Evolutionary conservation across 306 rosid genomes (phyloP).

Genomic region (Erythrophleum fordii): DNA sequence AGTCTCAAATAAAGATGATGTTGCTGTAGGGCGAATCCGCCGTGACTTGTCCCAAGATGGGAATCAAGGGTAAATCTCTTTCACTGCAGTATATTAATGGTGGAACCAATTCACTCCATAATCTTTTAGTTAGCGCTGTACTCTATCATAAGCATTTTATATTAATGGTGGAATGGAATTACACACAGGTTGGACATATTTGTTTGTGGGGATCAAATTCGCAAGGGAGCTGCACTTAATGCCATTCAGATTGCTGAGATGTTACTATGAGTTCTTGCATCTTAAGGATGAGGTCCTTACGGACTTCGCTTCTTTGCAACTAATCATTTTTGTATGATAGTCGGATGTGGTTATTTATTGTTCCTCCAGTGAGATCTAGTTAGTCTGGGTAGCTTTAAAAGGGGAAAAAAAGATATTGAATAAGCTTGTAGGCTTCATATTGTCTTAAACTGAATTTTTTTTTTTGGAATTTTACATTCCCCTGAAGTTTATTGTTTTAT

Average conservation of each 20-base stretch:
- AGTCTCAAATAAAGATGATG: conserved; percentile 91
- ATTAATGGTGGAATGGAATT: conserved; percentile 35
- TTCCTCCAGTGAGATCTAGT: conserved; percentile 26
- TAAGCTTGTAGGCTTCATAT: not conserved
- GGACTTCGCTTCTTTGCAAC: conserved; percentile 21
- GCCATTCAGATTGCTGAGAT: conserved; percentile 97
- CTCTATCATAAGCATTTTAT: conserved; percentile 26
- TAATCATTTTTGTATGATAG: conserved; percentile 43
- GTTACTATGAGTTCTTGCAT: conserved; percentile 59
- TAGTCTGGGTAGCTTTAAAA: conserved; percentile 14
- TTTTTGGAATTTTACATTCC: not conserved
- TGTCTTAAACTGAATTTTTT: not conserved
- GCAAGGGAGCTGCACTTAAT: conserved; percentile 98
- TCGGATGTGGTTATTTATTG: conserved; percentile 18
- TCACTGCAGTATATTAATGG: not conserved
- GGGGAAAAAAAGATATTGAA: not conserved
- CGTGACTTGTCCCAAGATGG: conserved; percentile 90
- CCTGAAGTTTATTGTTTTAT: not conserved
- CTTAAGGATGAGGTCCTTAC: conserved; percentile 21
- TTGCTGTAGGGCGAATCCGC: conserved; percentile 94
- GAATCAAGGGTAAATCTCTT: conserved; percentile 65
- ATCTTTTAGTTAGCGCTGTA: conserved; percentile 2
- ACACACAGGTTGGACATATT: conserved; percentile 83
- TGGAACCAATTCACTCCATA: not conserved
- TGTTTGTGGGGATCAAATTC: conserved; percentile 97